These are phyloP conservation scores for Thelonectria blattea DNA, from an alignment of 2,329 filamentous ascomycete genomes.

Conservation along the genomic window DNA sequence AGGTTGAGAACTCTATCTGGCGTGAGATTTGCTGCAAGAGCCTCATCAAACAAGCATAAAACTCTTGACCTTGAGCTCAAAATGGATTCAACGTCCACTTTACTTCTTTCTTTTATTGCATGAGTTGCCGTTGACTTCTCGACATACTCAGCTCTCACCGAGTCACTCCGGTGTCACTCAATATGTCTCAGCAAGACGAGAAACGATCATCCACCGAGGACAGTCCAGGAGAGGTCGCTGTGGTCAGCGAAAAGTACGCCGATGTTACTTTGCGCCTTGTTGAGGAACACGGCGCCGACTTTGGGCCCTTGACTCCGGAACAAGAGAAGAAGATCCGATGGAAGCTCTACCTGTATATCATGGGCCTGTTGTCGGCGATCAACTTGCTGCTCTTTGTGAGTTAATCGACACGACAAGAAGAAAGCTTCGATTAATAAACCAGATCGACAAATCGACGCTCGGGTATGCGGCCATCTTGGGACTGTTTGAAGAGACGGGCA, in stretches of 20 bases:
- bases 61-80: neutral
- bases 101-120: neutral
- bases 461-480: conserved; percentile 49
- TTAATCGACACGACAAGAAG: neutral
- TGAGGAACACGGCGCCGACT: conserved; percentile 42
- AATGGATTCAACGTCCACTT: neutral
- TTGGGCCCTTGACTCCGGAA: conserved; percentile 42
- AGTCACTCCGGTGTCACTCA: neutral
- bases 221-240: conserved; percentile 1
- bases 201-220: neutral
- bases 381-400: conserved; percentile 47
- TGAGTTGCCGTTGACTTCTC: no score
- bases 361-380: conserved; percentile 42
- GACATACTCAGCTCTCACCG: no score
- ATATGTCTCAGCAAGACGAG: neutral
- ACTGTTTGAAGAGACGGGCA: conserved; percentile 48
- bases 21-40: neutral
- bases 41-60: neutral
- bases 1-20: neutral
- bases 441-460: conserved; percentile 50
- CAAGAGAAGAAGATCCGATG: conserved; percentile 39
- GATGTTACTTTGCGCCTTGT: conserved; percentile 46
- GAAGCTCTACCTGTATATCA: conserved; percentile 44
- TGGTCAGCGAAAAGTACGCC: conserved; percentile 37
- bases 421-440: neutral